phyloP scores from a whole-genome alignment of 2,329 filamentous ascomycete species.

The Botryotinia globosa region DNA sequence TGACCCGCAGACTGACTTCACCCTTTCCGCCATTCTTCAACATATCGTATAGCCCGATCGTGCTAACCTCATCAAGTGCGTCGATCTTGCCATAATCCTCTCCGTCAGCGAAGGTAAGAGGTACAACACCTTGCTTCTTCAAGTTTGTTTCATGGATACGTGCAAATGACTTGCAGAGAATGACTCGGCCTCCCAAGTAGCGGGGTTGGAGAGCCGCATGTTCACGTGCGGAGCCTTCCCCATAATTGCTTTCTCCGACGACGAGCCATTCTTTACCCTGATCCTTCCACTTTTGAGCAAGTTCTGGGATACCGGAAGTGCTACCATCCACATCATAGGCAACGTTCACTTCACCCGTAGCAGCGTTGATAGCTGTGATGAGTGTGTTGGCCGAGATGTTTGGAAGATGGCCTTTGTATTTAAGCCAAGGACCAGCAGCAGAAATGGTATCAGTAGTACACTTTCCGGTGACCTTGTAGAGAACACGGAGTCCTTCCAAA shows the following conservation, averaged over 20 bases:
- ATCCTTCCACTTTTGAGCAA: slow-evolving; percentile 79
- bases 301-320: slow-evolving; percentile 76
- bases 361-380: slow-evolving; percentile 89
- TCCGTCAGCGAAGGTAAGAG: slow-evolving; percentile 85
- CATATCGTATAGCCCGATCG: slow-evolving; percentile 80
- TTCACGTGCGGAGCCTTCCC: slow-evolving; percentile 84
- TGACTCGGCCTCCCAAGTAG: slow-evolving; percentile 82
- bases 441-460: slow-evolving; percentile 99
- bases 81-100: slow-evolving; percentile 80
- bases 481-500: slow-evolving; percentile 73
- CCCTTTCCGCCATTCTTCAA: slow-evolving; percentile 75
- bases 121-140: slow-evolving; percentile 96
- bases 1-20: slow-evolving; percentile 66
- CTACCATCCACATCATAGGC: slow-evolving; percentile 84
- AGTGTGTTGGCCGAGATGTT: slow-evolving; percentile 98
- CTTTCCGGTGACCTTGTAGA: slow-evolving; percentile 96
- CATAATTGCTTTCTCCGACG: slow-evolving; percentile 96
- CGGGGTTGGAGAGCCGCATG: slow-evolving; percentile 87
- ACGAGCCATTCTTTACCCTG: slow-evolving; percentile 81
- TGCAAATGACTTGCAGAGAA: slow-evolving; percentile 83
- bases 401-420: slow-evolving; percentile 98
- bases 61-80: slow-evolving; percentile 80
- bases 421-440: slow-evolving; percentile 93
- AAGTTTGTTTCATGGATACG: slow-evolving; percentile 94
- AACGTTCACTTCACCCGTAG: slow-evolving; percentile 86